A percentile compares a stretch with the other conserved stretches of the same genome.
These are phyloP conservation scores for Grosmannia penicillata DNA, from an alignment of 2,329 filamentous ascomycete species.

Conservation along the genomic window DNA sequence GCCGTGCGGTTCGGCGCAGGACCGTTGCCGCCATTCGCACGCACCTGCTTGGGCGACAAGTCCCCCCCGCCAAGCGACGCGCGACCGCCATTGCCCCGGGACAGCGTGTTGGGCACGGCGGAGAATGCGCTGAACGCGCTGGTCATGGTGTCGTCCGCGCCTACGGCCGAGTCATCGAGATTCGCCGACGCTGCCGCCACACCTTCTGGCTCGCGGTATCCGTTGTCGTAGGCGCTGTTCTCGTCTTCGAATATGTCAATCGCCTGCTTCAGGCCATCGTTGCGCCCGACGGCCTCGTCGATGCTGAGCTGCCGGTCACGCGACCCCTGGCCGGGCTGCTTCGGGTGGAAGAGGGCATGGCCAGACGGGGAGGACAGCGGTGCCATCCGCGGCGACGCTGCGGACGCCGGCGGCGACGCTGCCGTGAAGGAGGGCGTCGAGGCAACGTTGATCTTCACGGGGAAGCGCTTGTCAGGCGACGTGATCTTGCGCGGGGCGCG, in stretches of 20 bases:
- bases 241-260: slow-evolving; percentile 51
- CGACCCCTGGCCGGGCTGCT: slow-evolving; percentile 2
- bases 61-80: not conserved
- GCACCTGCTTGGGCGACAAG: slow-evolving; percentile 26
- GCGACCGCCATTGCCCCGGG: not conserved
- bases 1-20: slow-evolving; percentile 18
- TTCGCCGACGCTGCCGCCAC: not conserved
- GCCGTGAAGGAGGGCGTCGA: not conserved
- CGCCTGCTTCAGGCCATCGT: slow-evolving; percentile 40
- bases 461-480: slow-evolving; percentile 42
- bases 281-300: slow-evolving; percentile 38
- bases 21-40: slow-evolving; percentile 12
- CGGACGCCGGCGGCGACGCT: not conserved
- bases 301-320: slow-evolving; percentile 28
- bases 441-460: slow-evolving; percentile 35
- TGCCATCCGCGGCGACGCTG: not conserved
- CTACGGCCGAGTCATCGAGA: slow-evolving; percentile 23
- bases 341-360: slow-evolving; percentile 9
- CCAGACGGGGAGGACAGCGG: too few species aligned
- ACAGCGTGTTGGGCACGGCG: slow-evolving; percentile 52
- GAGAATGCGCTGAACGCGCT: slow-evolving; percentile 86
- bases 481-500: slow-evolving; percentile 32
- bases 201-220: slow-evolving; percentile 9
- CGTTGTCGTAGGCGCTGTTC: slow-evolving; percentile 14
- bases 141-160: slow-evolving; percentile 56